Conservation (phyloP, 345 rosid species). For the Microthlaspi erraticum region DNA sequence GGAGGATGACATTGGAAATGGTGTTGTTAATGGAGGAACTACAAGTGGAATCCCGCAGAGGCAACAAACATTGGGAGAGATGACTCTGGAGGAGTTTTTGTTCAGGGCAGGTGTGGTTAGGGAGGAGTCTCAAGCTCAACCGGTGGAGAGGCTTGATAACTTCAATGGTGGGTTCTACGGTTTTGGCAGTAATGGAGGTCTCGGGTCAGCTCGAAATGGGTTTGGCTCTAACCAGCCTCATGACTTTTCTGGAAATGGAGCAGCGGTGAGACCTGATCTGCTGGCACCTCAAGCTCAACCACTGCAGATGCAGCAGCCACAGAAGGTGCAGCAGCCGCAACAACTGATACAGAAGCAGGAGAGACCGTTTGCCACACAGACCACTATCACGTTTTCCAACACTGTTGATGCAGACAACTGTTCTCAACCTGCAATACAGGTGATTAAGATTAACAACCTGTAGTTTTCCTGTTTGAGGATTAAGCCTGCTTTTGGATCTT, state of each 20-base stretch:
- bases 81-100: constrained; percentile 95
- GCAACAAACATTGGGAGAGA: constrained; percentile 91
- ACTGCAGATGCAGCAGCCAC: constrained; percentile 52
- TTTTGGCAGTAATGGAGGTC: constrained; percentile 50
- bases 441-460: constrained; percentile 24
- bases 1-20: constrained; percentile 53
- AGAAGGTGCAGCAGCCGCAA: constrained; percentile 53
- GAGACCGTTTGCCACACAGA: constrained; percentile 66
- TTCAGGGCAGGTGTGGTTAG: constrained; percentile 85
- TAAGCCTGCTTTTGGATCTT: constrained; percentile 42
- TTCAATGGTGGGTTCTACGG: constrained; percentile 55
- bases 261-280: constrained; percentile 54
- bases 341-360: constrained; percentile 56
- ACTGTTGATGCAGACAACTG: not conserved
- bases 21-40: constrained; percentile 39
- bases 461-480: constrained; percentile 46
- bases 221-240: constrained; percentile 53
- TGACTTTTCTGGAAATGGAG: constrained; percentile 46
- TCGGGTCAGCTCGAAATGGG: constrained; percentile 59
- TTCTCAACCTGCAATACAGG: constrained; percentile 40
- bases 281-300: constrained; percentile 52
- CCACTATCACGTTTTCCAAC: constrained; percentile 52
- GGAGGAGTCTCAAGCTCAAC: constrained; percentile 67
- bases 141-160: constrained; percentile 49
- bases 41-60: constrained; percentile 60